A percentile compares a stretch with the other conserved stretches of the same genome.
Conservation (phyloP, 2,329 filamentous ascomycete species). For the Fusarium redolens region DNA sequence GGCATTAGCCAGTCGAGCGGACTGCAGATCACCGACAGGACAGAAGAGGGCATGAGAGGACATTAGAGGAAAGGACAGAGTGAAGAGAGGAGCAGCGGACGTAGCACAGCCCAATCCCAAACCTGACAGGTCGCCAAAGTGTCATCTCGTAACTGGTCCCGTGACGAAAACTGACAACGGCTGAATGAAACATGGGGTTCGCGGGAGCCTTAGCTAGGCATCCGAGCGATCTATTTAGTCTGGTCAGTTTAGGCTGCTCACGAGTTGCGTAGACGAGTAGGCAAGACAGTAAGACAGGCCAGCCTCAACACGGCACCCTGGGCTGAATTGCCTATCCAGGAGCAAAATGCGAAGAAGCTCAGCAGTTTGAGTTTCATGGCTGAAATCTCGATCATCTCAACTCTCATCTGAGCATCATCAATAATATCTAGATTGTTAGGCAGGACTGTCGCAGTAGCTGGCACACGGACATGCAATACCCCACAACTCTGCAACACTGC, state of each 20-base stretch:
- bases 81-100: slow-evolving; percentile 9
- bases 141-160: slow-evolving; percentile 24
- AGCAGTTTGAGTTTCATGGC: slow-evolving; percentile 14
- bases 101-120: slow-evolving; percentile 10
- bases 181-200: slow-evolving; percentile 30
- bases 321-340: slow-evolving; percentile 1
- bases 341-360: background rate
- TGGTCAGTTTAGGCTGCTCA: slow-evolving; percentile 20
- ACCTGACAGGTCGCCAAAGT: slow-evolving; percentile 21
- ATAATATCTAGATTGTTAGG: background rate
- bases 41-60: slow-evolving; percentile 10
- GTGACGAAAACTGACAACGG: slow-evolving; percentile 17
- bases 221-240: slow-evolving; percentile 17
- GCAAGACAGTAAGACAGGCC: slow-evolving; percentile 26
- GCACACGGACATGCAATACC: background rate
- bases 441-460: slow-evolving; percentile 8
- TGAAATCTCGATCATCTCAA: slow-evolving; percentile 15
- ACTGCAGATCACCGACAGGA: slow-evolving; percentile 19
- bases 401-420: slow-evolving; percentile 15
- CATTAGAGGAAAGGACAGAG: background rate
- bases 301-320: slow-evolving; percentile 19
- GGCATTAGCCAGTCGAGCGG: slow-evolving; percentile 24
- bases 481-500: slow-evolving; percentile 7
- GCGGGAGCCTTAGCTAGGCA: slow-evolving; percentile 31
- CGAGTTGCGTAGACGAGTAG: slow-evolving; percentile 4